Evolutionary conservation across 805 yeast genomes (phyloP).

Genomic region (Candida suzukii): DNA sequence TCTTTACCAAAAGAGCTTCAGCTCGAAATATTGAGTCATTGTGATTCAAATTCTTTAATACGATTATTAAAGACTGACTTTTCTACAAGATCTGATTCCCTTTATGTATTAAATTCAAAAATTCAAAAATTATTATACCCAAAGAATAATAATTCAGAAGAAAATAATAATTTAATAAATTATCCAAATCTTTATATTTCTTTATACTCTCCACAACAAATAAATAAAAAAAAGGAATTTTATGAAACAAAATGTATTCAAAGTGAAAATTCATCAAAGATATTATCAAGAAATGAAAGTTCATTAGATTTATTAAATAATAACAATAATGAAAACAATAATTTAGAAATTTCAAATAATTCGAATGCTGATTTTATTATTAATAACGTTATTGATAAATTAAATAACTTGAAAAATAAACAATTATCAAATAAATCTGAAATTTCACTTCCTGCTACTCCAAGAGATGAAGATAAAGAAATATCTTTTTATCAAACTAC

Average conservation of each 20-base stretch:
- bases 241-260: constrained; percentile 17
- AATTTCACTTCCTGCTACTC: background rate
- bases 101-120: constrained; percentile 6
- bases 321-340: no score
- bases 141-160: background rate
- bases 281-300: background rate
- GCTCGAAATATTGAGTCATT: constrained; percentile 9
- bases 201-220: constrained; percentile 21
- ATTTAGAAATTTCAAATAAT: no score
- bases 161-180: constrained; percentile 1
- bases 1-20: constrained; percentile 17
- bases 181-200: constrained; percentile 11
- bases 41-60: constrained; percentile 8
- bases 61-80: constrained; percentile 6
- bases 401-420: constrained; percentile 2
- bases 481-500: background rate
- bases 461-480: no score
- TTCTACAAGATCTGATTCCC: constrained; percentile 2
- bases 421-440: background rate
- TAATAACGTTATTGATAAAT: constrained; percentile 6
- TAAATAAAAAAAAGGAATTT: constrained; percentile 12
- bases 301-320: no score
- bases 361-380: background rate
- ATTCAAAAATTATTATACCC: constrained; percentile 1
- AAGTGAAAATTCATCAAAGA: background rate